A percentile compares a stretch with the other conserved stretches of the same genome.
Conservation (phyloP, 2,329 filamentous ascomycete species). For the Neofusicoccum umdonicola region DNA sequence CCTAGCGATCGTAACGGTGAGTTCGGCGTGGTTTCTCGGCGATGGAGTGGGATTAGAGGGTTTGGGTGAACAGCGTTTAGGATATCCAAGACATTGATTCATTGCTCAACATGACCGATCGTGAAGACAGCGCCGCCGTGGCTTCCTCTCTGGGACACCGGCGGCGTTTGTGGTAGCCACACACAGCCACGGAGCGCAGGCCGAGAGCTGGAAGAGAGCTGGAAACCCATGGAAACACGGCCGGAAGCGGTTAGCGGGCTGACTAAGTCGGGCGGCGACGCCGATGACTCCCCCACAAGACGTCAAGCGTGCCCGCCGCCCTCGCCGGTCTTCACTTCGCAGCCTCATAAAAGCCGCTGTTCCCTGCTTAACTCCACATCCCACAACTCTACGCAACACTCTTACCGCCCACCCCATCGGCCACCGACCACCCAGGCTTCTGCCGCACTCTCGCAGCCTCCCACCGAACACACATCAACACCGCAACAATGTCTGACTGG, state of each 20-base stretch:
- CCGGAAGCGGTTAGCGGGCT: background rate
- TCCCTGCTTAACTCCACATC: slow-evolving; percentile 3
- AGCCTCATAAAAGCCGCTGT: slow-evolving; percentile 16
- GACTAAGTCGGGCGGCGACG: slow-evolving; percentile 13
- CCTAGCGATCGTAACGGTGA: background rate
- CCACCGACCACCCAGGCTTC: background rate
- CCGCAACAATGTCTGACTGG: slow-evolving; percentile 71
- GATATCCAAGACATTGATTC: background rate
- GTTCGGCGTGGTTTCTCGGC: background rate
- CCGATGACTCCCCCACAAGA: slow-evolving; percentile 15
- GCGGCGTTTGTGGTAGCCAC: background rate
- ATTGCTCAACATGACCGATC: background rate
- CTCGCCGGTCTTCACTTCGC: background rate
- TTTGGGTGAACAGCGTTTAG: background rate
- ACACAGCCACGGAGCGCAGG: no score
- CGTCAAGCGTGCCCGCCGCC: slow-evolving; percentile 12
- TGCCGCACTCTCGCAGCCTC: background rate
- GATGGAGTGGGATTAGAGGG: background rate
- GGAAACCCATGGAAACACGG: slow-evolving; percentile 9
- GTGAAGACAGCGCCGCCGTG: background rate
- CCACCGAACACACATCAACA: slow-evolving; percentile 18
- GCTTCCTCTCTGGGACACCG: slow-evolving; percentile 2
- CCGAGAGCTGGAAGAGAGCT: background rate
- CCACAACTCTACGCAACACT: background rate
- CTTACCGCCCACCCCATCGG: background rate